Evolutionary conservation across 192 early-diverging fungal species (phyloP).

Genomic region (Cetraspora pellucida): DNA sequence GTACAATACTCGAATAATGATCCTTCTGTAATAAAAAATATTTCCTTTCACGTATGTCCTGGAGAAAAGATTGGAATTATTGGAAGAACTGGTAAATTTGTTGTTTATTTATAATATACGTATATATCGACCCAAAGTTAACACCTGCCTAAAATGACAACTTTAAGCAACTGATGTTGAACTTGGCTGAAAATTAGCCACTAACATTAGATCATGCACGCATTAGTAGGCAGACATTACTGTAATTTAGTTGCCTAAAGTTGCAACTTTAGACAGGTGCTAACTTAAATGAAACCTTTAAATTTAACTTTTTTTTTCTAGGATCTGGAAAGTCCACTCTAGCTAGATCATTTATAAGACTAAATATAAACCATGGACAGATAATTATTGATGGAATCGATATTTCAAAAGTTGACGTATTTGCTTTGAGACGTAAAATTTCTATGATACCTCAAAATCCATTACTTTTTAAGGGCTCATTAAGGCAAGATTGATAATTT

Average conservation of each 20-base stretch:
- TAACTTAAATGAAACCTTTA: neutral
- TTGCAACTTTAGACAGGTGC: no score
- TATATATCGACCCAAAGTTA: no score
- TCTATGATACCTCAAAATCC: constrained; percentile 83
- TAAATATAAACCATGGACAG: constrained; percentile 66
- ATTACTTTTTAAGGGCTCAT: constrained; percentile 51
- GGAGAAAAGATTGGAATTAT: constrained; percentile 87
- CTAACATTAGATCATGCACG: no score
- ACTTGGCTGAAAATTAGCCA: no score
- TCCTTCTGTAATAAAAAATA: constrained; percentile 72
- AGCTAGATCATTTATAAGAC: constrained; percentile 74
- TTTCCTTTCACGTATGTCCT: constrained; percentile 70
- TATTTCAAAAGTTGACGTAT: constrained; percentile 70
- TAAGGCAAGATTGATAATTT: neutral
- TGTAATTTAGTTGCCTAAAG: no score
- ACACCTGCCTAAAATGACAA: no score
- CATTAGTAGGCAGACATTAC: no score
- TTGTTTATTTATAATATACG: no score
- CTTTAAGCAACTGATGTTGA: no score
- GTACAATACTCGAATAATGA: constrained; percentile 79
- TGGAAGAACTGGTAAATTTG: constrained; percentile 55
- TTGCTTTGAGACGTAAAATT: constrained; percentile 68
- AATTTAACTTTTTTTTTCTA: neutral
- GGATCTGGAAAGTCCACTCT: constrained; percentile 72
- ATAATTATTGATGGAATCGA: constrained; percentile 81